Base-by-base conservation (phyloP, 345 rosid species). In the Rhodamnia rubescens region DNA sequence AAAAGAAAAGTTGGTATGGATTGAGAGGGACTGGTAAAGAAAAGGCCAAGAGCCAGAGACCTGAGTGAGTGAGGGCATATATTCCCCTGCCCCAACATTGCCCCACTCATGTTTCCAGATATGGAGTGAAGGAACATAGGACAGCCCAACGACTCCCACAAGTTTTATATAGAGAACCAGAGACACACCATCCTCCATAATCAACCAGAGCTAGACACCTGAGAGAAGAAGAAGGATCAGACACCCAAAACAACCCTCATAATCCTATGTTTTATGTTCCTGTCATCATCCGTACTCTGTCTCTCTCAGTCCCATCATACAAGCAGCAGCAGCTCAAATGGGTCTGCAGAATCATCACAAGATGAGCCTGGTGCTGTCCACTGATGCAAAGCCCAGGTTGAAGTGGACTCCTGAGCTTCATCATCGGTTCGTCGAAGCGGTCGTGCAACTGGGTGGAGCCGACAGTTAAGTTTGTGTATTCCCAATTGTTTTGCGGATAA, bases 341-440 rank as follows among this genome's bases (percentile, higher is more conserved):
- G 90, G 87, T 86, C 85, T 87, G 85, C 91, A 90, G 83, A 93
- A 89, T 6, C 88, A 86, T 86, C 90, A 88, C 54, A 91, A 90
- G 84, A 93, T 93, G 98, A 94, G 87, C 86, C 92, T 95, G 91
- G 92, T 95, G 75, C 87, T 95, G 86, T 96, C 99, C 52, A 90
- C 95, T 52, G 98, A 97, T 92, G 95, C 98, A 54, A 97, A 97
- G 89, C 99, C 99, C 74, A 96, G 98, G 91, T 92, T 97, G 47
- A 97, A 97, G 89, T 96, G 99, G 99, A 94, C 96, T 87, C 90
- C 93, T 80, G 99, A 97, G 89, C 98, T 97, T 75, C 99, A 96
- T 90, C 96, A 91, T 47, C 91, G 92, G 86, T 97, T 97, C 89
- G 91, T 93, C 21, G 98, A 96, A 84, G 96, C 96, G 0, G 91